Evolutionary conservation across 106 monocot genomes (phyloP).

Genomic region (Acorus gramineus): DNA sequence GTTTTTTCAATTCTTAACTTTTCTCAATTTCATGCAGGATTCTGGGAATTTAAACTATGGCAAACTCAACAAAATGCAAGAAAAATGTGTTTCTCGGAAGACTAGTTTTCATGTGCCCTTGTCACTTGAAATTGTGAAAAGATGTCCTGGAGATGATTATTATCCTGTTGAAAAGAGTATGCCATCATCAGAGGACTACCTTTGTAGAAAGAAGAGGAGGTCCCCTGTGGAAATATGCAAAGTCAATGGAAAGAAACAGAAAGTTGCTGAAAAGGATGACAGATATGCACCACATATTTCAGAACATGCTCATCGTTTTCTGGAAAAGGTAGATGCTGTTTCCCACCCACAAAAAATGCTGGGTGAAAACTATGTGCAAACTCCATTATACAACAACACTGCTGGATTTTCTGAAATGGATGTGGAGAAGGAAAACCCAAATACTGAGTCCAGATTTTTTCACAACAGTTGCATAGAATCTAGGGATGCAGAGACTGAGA

Average conservation of each 20-base stretch:
- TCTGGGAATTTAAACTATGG: no score
- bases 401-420: slow-evolving; percentile 13
- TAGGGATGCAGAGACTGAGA: slow-evolving; percentile 17
- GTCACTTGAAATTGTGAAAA: no score
- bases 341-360: slow-evolving; percentile 18
- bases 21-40: no score
- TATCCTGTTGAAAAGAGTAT: no score
- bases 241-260: slow-evolving; percentile 1
- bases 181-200: no score
- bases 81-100: no score
- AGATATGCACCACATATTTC: not conserved
- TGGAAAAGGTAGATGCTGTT: slow-evolving; percentile 23
- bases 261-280: slow-evolving; percentile 6
- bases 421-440: slow-evolving; percentile 1
- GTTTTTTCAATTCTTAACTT: no score
- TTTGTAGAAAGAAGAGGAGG: no score
- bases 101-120: no score
- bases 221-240: not conserved
- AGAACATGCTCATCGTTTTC: not conserved
- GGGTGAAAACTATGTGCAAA: slow-evolving; percentile 35
- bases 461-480: slow-evolving; percentile 5
- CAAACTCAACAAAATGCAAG: no score
- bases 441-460: slow-evolving; percentile 2
- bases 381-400: slow-evolving; percentile 24
- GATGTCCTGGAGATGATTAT: no score